phyloP scores from a whole-genome alignment of 2,329 filamentous ascomycete species.

The Fusarium staphyleae region DNA sequence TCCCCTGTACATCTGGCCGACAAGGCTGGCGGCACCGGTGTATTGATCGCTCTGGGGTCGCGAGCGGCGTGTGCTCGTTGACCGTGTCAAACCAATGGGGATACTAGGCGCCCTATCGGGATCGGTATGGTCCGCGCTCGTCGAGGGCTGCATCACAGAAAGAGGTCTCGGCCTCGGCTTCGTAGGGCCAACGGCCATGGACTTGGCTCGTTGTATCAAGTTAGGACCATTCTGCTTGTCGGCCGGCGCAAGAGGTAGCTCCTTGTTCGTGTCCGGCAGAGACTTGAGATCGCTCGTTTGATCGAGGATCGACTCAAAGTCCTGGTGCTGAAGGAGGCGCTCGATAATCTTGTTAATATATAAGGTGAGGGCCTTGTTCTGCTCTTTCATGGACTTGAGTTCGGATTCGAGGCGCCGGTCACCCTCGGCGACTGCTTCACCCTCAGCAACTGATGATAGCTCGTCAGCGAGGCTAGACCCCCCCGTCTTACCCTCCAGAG shows the following conservation, averaged over 20 bases:
- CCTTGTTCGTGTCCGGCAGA: conserved; percentile 72
- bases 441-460: conserved; percentile 72
- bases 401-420: conserved; percentile 79
- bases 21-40: conserved; percentile 71
- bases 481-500: conserved; percentile 63
- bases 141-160: conserved; percentile 60
- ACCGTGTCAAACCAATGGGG: conserved; percentile 67
- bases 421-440: conserved; percentile 60
- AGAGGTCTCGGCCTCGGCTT: conserved; percentile 62
- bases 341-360: conserved; percentile 99
- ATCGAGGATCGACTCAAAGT: conserved; percentile 92
- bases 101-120: conserved; percentile 79
- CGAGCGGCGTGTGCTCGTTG: conserved; percentile 59
- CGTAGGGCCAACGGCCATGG: conserved; percentile 59
- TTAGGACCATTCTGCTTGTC: conserved; percentile 53
- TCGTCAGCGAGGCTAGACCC: conserved; percentile 82
- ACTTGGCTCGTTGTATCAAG: conserved; percentile 67
- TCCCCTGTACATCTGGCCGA: conserved; percentile 90
- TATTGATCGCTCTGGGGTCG: conserved; percentile 71
- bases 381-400: conserved; percentile 80
- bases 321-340: conserved; percentile 89
- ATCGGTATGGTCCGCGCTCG: conserved; percentile 61
- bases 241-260: conserved; percentile 74
- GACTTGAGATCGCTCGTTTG: conserved; percentile 67
- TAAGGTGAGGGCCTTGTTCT: conserved; percentile 95